These are phyloP conservation scores for Sporothrix schenckii DNA, from an alignment of 2,329 filamentous ascomycete species.

Conservation along the genomic window DNA sequence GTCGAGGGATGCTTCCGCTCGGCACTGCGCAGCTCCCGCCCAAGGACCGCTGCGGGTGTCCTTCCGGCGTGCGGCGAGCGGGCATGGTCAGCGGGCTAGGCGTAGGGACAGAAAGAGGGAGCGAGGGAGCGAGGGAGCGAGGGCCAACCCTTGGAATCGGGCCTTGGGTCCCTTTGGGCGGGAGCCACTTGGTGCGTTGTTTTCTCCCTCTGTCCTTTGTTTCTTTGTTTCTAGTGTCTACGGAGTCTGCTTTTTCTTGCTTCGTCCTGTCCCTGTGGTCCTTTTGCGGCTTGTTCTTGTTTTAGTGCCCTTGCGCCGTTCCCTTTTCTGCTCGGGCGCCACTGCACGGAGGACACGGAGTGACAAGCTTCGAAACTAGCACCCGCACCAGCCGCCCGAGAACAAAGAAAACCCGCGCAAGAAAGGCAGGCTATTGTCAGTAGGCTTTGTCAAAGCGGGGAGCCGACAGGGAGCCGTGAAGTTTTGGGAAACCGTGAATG, in stretches of 20 bases:
- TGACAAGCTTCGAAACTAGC: neutral
- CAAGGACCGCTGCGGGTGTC: conserved; percentile 20
- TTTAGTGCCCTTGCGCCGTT: conserved; percentile 10
- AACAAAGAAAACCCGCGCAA: conserved; percentile 21
- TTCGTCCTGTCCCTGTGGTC: neutral
- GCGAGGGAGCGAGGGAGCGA: conserved; percentile 7
- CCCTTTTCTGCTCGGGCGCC: conserved; percentile 13
- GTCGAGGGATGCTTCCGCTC: conserved; percentile 19
- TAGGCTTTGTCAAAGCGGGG: conserved; percentile 18
- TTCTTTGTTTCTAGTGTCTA: neutral
- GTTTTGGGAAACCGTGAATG: neutral
- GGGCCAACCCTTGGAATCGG: neutral
- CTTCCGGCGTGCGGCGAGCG: neutral
- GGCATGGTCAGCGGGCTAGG: conserved; percentile 6
- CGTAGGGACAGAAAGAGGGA: neutral
- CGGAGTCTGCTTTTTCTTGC: neutral
- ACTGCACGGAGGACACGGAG: conserved; percentile 22
- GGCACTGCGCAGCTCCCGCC: conserved; percentile 21
- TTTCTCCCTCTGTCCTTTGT: neutral
- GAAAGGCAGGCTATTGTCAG: conserved; percentile 16
- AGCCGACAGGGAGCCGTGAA: neutral
- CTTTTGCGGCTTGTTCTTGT: neutral
- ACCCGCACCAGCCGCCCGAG: conserved; percentile 26
- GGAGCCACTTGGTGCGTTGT: neutral
- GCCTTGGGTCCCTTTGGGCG: neutral